Percentiles rank a stretch among this genome's conserved stretches.
Conservation (phyloP, 495 filamentous ascomycete genomes). For the Arthonia radiata region DNA sequence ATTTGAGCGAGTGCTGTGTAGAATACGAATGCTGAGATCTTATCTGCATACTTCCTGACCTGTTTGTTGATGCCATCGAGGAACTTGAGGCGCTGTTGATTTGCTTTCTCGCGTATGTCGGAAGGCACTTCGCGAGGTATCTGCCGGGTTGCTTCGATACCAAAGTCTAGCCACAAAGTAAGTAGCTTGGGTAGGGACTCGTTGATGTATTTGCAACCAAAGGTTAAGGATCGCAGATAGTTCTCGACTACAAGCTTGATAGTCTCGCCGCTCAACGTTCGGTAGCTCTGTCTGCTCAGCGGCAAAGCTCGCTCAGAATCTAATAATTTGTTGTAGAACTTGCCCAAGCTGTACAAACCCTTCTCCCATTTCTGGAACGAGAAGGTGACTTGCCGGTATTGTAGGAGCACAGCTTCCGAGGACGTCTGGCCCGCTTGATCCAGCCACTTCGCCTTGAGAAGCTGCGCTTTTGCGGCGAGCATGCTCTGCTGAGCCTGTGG, state of each 20-base stretch:
- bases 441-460: slow-evolving; percentile 89
- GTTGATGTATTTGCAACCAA: slow-evolving; percentile 82
- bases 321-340: slow-evolving; percentile 89
- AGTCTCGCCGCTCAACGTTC: slow-evolving; percentile 46
- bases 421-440: slow-evolving; percentile 79
- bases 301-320: slow-evolving; percentile 66
- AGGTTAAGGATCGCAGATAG: slow-evolving; percentile 62
- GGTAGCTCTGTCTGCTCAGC: slow-evolving; percentile 31
- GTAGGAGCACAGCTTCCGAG: slow-evolving; percentile 43
- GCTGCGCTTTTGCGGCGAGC: slow-evolving; percentile 33
- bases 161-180: slow-evolving; percentile 85
- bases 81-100: slow-evolving; percentile 32
- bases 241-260: slow-evolving; percentile 82
- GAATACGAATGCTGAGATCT: slow-evolving; percentile 66
- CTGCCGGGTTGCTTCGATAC: slow-evolving; percentile 40
- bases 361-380: slow-evolving; percentile 58
- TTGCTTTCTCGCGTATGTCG: slow-evolving; percentile 14
- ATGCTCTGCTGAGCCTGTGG: slow-evolving; percentile 23
- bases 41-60: slow-evolving; percentile 44
- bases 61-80: slow-evolving; percentile 47
- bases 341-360: slow-evolving; percentile 86
- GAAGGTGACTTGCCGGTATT: slow-evolving; percentile 50
- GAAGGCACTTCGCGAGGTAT: slow-evolving; percentile 12
- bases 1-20: slow-evolving; percentile 87
- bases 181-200: slow-evolving; percentile 75